Conservation (phyloP, 495 filamentous ascomycete species). For the Penicillium paxilli region DNA sequence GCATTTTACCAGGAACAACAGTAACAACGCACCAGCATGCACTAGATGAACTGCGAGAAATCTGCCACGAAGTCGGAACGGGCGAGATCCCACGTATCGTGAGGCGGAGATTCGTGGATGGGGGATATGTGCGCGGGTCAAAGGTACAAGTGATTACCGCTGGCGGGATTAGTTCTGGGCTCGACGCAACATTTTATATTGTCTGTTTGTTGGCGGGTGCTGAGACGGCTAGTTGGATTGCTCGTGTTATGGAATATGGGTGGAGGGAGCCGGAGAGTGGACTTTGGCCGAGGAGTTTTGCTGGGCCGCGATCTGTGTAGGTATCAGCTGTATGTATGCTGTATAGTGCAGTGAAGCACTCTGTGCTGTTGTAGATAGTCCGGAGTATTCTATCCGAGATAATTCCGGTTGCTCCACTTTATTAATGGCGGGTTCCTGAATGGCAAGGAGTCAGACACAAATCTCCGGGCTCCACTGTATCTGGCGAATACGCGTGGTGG, state of each 20-base stretch:
- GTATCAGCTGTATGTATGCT: too few relatives aligned
- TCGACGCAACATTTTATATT: slow-evolving; percentile 76
- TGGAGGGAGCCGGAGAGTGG: slow-evolving; percentile 68
- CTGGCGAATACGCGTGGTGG: slow-evolving; percentile 3
- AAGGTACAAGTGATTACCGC: slow-evolving; percentile 73
- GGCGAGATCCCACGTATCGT: slow-evolving; percentile 62
- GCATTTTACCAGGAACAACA: slow-evolving; percentile 67
- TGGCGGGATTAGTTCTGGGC: slow-evolving; percentile 68
- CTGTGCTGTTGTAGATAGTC: too few relatives aligned
- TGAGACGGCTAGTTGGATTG: slow-evolving; percentile 63
- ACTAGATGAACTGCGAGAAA: slow-evolving; percentile 65
- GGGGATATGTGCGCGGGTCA: slow-evolving; percentile 58
- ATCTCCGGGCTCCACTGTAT: not conserved
- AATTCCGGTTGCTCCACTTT: not conserved
- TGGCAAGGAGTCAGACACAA: slow-evolving; percentile 1
- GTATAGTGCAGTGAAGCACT: too few relatives aligned
- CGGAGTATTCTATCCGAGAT: too few relatives aligned
- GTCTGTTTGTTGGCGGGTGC: slow-evolving; percentile 68
- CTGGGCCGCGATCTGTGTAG: not conserved
- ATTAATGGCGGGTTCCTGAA: slow-evolving; percentile 1
- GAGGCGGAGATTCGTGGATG: slow-evolving; percentile 74
- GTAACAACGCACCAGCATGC: slow-evolving; percentile 68
- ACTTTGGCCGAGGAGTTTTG: slow-evolving; percentile 4
- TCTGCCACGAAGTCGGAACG: slow-evolving; percentile 35
- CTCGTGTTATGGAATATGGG: slow-evolving; percentile 61